These are phyloP conservation scores for Chalara sp. DNA, from an alignment of 2,329 filamentous ascomycete species.

Conservation along the genomic window DNA sequence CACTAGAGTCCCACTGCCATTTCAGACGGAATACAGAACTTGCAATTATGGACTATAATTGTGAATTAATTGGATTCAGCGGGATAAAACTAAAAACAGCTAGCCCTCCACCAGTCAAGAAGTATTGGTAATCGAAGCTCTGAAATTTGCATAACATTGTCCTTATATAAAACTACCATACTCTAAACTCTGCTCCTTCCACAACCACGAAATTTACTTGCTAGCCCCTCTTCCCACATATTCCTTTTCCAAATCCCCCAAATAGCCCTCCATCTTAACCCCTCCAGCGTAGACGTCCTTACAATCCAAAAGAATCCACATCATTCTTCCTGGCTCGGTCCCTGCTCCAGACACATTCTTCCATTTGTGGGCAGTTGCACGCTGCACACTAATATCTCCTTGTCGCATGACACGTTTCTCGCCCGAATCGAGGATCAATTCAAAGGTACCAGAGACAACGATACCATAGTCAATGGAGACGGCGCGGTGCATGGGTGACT, in stretches of 20 bases:
- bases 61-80: too few relatives aligned
- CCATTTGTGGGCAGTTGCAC: constrained; percentile 7
- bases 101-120: too few relatives aligned
- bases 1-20: too few relatives aligned
- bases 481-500: constrained; percentile 7
- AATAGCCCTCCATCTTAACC: neutral
- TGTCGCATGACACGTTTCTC: constrained; percentile 4
- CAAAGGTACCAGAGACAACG: constrained; percentile 8
- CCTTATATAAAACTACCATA: too few relatives aligned
- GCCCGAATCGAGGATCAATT: constrained; percentile 7
- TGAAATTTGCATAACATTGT: too few relatives aligned
- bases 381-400: constrained; percentile 9
- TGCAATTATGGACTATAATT: too few relatives aligned
- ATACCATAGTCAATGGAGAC: constrained; percentile 7
- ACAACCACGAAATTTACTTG: too few relatives aligned
- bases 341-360: constrained; percentile 3
- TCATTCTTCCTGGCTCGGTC: constrained; percentile 1
- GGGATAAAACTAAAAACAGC: too few relatives aligned
- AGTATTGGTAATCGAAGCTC: too few relatives aligned
- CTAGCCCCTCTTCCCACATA: neutral
- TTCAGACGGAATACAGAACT: too few relatives aligned
- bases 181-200: too few relatives aligned
- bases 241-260: neutral
- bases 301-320: constrained; percentile 1
- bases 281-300: constrained; percentile 1